Evolutionary conservation across 768 basidiomycete species (phyloP), one percentile per base, ranked within the genome.

Genomic region (Pisolithus tinctorius): DNA sequence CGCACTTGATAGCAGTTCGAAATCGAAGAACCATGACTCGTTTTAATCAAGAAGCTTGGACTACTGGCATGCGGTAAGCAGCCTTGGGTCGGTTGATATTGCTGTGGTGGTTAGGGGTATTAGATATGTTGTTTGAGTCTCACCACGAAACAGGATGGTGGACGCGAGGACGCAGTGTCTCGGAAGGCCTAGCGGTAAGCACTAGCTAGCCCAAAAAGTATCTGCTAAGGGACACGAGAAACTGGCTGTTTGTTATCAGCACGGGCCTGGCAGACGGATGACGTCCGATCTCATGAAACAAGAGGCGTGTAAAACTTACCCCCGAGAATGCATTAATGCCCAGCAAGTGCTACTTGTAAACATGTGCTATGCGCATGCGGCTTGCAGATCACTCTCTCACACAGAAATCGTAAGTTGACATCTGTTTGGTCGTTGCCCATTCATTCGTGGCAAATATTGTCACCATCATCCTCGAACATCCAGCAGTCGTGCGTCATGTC

Each of bases 401-500:
- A 23, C 30, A 47, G 36, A 20, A 6, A 20, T 36, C 17, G 27
- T 23, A 2, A 50, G 31, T 64, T 63, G 55, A 51, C 26, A 6
- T 17, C 55, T 64, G 56, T 66, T 65, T 65, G 63, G 45, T 40
- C 16, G 9, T 27, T 25, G 39, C 45, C 16, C 39, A 13, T 11
- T 20, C 20, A 20, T 26, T 51, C 25, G 50, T 29, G 44, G 38
- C 25, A 10, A 36, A 16, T 46, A 3, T 42, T n/a, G 27, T n/a
- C 14, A 26, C 39, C 45, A 17, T 36, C n/a, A 23, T 29, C 26
- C 27, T 49, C 29, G 2, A 20, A 20, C 20, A 11, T 34, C 34
- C 34, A 34, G 34, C 34, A 43, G 30, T 45, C 11, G 51, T 57
- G 38, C 51, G 49, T 50, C 47, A 89, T 89, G 87, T 88, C 88